Evolutionary conservation across 2,329 filamentous ascomycete genomes (phyloP).

Genomic region (Aureobasidium sp.): DNA sequence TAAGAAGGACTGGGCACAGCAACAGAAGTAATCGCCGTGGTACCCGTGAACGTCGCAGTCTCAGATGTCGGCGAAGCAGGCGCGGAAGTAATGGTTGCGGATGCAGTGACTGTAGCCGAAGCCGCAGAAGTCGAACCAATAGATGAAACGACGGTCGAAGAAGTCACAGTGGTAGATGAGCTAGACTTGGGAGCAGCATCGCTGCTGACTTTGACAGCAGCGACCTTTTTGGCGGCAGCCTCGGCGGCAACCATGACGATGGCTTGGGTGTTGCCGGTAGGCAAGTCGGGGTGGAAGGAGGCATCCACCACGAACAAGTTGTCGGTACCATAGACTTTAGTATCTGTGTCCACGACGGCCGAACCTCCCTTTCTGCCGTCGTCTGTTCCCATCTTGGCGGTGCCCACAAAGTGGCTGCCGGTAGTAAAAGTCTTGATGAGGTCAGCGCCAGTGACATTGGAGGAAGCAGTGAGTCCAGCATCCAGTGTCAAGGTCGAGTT

Average conservation of each 20-base stretch:
- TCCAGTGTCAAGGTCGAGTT: constrained; percentile 33
- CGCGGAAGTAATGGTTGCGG: background rate
- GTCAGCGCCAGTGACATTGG: constrained; percentile 4
- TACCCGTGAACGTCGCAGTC: background rate
- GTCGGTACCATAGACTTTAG: constrained; percentile 49
- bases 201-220: background rate
- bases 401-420: constrained; percentile 40
- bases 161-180: background rate
- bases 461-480: constrained; percentile 24
- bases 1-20: background rate
- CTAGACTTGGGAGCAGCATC: constrained; percentile 15
- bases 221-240: constrained; percentile 45
- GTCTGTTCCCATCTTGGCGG: constrained; percentile 54
- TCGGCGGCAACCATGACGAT: constrained; percentile 57
- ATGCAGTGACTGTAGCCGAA: background rate
- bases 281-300: constrained; percentile 59
- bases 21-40: background rate
- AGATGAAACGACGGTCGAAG: background rate
- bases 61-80: background rate
- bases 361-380: constrained; percentile 50
- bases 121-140: background rate
- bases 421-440: constrained; percentile 16
- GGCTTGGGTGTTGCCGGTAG: constrained; percentile 59
- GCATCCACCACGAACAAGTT: constrained; percentile 49
- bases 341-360: constrained; percentile 56